These are phyloP conservation scores for Phytophthora colocasiae DNA, from an alignment of 352 stramenopile species.

Conservation along the genomic window DNA sequence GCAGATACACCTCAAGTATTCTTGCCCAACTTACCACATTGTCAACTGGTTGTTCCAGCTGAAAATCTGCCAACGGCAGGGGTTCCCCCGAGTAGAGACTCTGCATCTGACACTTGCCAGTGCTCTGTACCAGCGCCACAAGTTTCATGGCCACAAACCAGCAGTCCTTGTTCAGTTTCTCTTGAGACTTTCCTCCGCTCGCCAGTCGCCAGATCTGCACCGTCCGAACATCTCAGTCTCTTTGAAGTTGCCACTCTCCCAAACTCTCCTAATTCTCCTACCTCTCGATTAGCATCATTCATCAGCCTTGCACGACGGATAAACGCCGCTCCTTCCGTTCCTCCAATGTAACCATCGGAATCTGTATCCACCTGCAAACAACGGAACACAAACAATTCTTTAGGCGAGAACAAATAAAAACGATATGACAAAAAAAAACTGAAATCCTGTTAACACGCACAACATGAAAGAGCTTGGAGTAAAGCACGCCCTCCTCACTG, in stretches of 20 bases:
- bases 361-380: constrained; percentile 77
- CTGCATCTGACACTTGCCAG: constrained; percentile 86
- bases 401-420: neutral
- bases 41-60: constrained; percentile 79
- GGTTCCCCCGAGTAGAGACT: constrained; percentile 77
- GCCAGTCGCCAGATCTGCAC: constrained; percentile 85
- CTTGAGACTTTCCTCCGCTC: constrained; percentile 88
- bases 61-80: constrained; percentile 80
- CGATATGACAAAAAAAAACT: too few species aligned
- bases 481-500: constrained; percentile 82
- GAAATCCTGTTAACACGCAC: constrained; percentile 37
- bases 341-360: constrained; percentile 77
- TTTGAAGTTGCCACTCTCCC: neutral
- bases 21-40: constrained; percentile 59
- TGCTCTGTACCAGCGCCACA: constrained; percentile 86
- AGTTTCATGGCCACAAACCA: constrained; percentile 93
- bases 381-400: neutral
- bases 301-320: constrained; percentile 79
- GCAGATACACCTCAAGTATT: neutral
- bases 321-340: constrained; percentile 78
- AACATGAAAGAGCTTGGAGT: constrained; percentile 86
- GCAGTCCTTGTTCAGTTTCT: constrained; percentile 89
- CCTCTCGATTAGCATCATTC: constrained; percentile 89
- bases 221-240: neutral
- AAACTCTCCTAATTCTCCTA: constrained; percentile 18